These are phyloP conservation scores for Colletotrichum cuscutae DNA, from an alignment of 2,329 filamentous ascomycete genomes.

Conservation along the genomic window DNA sequence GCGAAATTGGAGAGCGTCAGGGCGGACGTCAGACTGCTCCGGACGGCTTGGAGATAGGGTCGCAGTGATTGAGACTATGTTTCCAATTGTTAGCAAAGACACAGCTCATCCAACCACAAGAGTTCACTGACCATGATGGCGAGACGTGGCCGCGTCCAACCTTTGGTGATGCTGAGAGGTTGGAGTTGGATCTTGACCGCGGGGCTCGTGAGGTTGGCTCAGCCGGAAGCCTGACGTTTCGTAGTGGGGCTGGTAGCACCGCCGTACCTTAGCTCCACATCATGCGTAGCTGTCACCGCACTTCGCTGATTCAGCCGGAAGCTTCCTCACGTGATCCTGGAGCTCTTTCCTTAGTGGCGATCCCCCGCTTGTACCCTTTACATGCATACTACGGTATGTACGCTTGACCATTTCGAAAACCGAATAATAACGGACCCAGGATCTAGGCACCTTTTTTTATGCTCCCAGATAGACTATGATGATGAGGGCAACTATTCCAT, in stretches of 20 bases:
- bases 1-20: conserved; percentile 97
- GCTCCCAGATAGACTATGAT: neutral
- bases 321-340: conserved; percentile 10
- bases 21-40: conserved; percentile 91
- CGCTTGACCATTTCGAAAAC: no score
- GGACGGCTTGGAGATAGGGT: conserved; percentile 95
- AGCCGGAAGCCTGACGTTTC: conserved; percentile 48
- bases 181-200: conserved; percentile 32
- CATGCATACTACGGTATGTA: neutral
- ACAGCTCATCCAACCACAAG: neutral
- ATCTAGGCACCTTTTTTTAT: no score
- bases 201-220: conserved; percentile 38
- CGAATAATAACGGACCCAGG: no score
- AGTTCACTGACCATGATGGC: conserved; percentile 29
- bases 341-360: conserved; percentile 11
- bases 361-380: conserved; percentile 22
- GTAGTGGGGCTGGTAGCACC: conserved; percentile 41
- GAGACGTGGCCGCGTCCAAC: conserved; percentile 31
- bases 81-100: conserved; percentile 37
- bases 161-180: conserved; percentile 21
- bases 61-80: conserved; percentile 91
- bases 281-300: conserved; percentile 19
- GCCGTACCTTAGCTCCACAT: conserved; percentile 27
- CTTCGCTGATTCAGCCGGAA: conserved; percentile 18
- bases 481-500: neutral